Conservation (phyloP, 192 early-diverging fungal genomes). For the Coemansia sp. region DNA sequence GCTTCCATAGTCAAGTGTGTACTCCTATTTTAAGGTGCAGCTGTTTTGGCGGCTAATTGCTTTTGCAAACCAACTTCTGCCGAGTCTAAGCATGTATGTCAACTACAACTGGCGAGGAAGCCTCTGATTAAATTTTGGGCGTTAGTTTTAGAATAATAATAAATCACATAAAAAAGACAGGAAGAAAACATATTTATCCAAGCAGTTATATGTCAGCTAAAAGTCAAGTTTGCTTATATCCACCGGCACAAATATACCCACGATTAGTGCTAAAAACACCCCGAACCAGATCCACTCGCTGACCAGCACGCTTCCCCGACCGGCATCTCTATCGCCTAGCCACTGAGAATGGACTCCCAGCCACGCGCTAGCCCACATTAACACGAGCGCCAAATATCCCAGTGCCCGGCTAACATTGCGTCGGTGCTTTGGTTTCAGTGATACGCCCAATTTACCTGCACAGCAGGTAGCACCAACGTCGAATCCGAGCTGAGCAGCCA, state of each 20-base stretch:
- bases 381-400: conserved; percentile 11
- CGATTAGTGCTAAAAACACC: conserved; percentile 14
- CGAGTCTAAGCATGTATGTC: too few relatives aligned
- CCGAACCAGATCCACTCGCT: conserved; percentile 22
- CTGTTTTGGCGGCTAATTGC: too few relatives aligned
- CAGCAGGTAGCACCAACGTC: neutral
- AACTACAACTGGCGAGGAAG: too few relatives aligned
- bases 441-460: neutral
- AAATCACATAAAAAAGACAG: neutral
- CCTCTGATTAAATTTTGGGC: too few relatives aligned
- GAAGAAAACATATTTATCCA: too few relatives aligned
- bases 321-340: neutral
- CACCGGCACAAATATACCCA: conserved; percentile 18
- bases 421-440: conserved; percentile 3
- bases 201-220: neutral
- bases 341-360: conserved; percentile 31
- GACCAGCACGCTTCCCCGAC: neutral
- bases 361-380: conserved; percentile 34
- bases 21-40: too few relatives aligned
- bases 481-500: conserved; percentile 16
- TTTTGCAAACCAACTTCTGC: too few relatives aligned
- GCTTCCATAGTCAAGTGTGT: too few relatives aligned
- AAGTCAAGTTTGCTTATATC: conserved; percentile 19
- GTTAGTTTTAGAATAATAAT: too few relatives aligned
- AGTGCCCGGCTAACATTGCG: conserved; percentile 16